Conservation (phyloP, 2,329 filamentous ascomycete genomes). For the Colletotrichum liriopes region DNA sequence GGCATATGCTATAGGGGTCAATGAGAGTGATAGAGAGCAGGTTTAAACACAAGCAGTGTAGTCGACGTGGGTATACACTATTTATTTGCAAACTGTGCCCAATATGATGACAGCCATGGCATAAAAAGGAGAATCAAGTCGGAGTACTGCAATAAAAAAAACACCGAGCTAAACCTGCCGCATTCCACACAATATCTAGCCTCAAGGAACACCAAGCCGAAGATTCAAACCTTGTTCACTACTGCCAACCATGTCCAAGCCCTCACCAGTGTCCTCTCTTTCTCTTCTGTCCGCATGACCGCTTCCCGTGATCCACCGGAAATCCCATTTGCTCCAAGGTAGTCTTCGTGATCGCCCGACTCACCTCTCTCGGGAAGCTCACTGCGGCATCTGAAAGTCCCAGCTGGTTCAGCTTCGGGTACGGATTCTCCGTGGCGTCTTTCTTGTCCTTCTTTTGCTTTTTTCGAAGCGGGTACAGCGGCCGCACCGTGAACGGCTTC, state of each 20-base stretch:
- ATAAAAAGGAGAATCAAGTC: no score
- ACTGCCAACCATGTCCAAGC: no score
- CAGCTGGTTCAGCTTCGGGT: accelerated
- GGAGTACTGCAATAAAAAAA: no score
- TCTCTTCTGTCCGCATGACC: neutral
- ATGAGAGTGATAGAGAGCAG: neutral
- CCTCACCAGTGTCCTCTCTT: neutral
- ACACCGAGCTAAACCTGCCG: no score
- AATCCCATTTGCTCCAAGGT: neutral
- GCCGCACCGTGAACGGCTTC: neutral
- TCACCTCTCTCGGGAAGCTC: neutral
- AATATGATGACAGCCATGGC: no score
- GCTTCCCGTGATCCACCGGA: no score
- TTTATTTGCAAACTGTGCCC: no score
- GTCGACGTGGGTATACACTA: no score
- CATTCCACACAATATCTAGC: no score
- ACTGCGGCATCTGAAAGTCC: accelerated
- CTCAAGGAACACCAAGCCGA: neutral
- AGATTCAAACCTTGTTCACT: neutral
- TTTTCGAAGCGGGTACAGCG: neutral
- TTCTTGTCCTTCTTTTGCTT: neutral
- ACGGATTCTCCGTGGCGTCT: no score
- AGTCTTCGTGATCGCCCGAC: neutral
- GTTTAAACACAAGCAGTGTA: no score
- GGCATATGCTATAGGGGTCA: no score